These are phyloP conservation scores for Flaveria brownii DNA, from an alignment of 129 eudicot species.

Conservation along the genomic window DNA sequence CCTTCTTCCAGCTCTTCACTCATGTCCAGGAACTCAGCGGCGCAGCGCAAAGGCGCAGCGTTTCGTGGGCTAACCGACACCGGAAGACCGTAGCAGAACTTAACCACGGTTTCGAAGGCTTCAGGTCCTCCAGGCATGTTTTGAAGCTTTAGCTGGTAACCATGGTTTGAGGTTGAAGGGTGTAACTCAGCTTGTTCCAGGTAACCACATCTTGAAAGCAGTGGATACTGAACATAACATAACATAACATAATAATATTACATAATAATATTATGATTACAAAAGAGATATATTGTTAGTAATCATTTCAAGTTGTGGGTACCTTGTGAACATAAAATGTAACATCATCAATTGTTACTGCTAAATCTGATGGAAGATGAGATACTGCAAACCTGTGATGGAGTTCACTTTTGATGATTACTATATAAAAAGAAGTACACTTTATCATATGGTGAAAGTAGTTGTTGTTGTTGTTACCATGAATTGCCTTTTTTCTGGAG, in stretches of 20 bases:
- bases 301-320: background rate
- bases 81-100: constrained; percentile 68
- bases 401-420: background rate
- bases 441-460: too few species aligned
- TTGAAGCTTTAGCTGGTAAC: constrained; percentile 57
- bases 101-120: constrained; percentile 59
- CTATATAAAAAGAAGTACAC: background rate
- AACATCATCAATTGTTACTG: constrained; percentile 63
- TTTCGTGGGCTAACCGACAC: constrained; percentile 52
- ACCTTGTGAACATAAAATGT: constrained; percentile 83
- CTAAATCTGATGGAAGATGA: constrained; percentile 66
- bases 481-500: constrained; percentile 63
- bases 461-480: constrained; percentile 42
- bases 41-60: constrained; percentile 71
- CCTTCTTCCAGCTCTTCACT: constrained; percentile 82
- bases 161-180: constrained; percentile 33
- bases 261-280: too few species aligned
- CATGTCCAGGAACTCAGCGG: constrained; percentile 82
- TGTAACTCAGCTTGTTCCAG: constrained; percentile 41
- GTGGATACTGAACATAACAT: constrained; percentile 51
- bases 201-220: constrained; percentile 68
- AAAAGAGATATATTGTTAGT: background rate
- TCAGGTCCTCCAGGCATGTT: constrained; percentile 80
- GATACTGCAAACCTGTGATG: constrained; percentile 58
- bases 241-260: too few species aligned